These are phyloP conservation scores for Glaciozyma martinii DNA, from an alignment of 768 basidiomycete genomes.

Conservation along the genomic window DNA sequence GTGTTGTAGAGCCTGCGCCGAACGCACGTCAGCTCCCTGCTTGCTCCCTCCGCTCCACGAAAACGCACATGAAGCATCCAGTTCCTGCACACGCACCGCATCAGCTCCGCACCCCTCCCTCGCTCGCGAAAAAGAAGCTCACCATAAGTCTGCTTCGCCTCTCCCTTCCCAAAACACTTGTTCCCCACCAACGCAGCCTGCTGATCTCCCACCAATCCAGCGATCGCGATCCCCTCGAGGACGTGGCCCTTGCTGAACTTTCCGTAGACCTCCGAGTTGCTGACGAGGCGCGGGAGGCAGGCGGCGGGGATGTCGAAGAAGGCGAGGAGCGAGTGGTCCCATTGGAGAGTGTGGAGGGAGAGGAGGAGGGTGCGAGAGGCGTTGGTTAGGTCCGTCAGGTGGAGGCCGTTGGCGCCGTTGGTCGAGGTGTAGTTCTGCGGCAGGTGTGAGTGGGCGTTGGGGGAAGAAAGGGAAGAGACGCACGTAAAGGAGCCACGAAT, in stretches of 20 bases:
- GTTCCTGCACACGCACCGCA: constrained; percentile 47
- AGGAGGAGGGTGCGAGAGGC: constrained; percentile 91
- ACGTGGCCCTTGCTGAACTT: constrained; percentile 45
- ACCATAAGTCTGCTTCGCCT: constrained; percentile 94
- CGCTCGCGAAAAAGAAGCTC: neutral
- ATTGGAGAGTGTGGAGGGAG: constrained; percentile 68
- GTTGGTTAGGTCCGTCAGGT: constrained; percentile 88
- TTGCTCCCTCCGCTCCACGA: neutral
- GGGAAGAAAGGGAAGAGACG: constrained; percentile 23
- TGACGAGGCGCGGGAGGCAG: constrained; percentile 76
- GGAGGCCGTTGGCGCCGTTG: constrained; percentile 63
- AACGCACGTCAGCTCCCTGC: neutral
- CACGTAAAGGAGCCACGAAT: constrained; percentile 92
- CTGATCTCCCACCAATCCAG: constrained; percentile 94
- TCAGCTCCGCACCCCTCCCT: neutral
- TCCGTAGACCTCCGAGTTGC: constrained; percentile 88
- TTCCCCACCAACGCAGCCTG: constrained; percentile 94
- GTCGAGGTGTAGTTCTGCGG: constrained; percentile 57
- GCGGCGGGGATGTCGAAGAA: constrained; percentile 73
- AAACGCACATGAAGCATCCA: constrained; percentile 65
- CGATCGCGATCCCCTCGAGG: constrained; percentile 63
- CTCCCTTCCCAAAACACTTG: constrained; percentile 78
- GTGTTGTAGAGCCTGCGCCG: constrained; percentile 65
- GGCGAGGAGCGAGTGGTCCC: constrained; percentile 70
- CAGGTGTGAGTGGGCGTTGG: neutral